A percentile compares a stretch with the other conserved stretches of the same genome.
Evolutionary conservation across 2,329 filamentous ascomycete species (phyloP).

Genomic region (Trichoderma pleuroti): DNA sequence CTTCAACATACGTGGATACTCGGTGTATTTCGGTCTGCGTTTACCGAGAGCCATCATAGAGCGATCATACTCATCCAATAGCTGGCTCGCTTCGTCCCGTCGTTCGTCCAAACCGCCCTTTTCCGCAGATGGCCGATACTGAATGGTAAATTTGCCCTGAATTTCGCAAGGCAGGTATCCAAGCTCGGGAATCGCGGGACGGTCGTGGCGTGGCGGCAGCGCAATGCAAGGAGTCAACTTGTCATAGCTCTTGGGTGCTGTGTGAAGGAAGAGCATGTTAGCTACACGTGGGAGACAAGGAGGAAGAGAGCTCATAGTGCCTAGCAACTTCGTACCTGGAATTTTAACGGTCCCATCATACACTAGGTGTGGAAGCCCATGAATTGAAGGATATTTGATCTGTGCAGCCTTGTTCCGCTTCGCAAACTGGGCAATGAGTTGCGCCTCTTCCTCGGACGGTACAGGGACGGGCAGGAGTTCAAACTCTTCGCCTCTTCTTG

Average conservation of each 20-base stretch:
- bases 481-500: constrained; percentile 36
- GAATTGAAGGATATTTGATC: constrained; percentile 37
- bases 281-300: not conserved
- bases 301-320: not conserved
- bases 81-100: constrained; percentile 37
- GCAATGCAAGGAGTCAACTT: constrained; percentile 44
- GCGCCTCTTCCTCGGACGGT: constrained; percentile 34
- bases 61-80: constrained; percentile 41
- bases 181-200: constrained; percentile 38
- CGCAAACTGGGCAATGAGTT: constrained; percentile 36
- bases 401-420: constrained; percentile 39
- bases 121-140: constrained; percentile 40
- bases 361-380: constrained; percentile 38
- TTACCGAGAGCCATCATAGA: constrained; percentile 42
- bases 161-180: constrained; percentile 44
- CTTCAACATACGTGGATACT: constrained; percentile 39
- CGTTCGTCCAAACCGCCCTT: constrained; percentile 42
- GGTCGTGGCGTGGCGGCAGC: constrained; percentile 38
- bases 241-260: constrained; percentile 43
- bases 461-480: constrained; percentile 32
- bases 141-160: constrained; percentile 41
- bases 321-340: constrained; percentile 27
- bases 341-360: constrained; percentile 40
- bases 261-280: not conserved
- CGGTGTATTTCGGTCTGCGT: constrained; percentile 45